Evolutionary conservation across 176 grass and related monocot species (phyloP), one percentile per base, ranked within the genome.

Genomic region (Carex littledalei): DNA sequence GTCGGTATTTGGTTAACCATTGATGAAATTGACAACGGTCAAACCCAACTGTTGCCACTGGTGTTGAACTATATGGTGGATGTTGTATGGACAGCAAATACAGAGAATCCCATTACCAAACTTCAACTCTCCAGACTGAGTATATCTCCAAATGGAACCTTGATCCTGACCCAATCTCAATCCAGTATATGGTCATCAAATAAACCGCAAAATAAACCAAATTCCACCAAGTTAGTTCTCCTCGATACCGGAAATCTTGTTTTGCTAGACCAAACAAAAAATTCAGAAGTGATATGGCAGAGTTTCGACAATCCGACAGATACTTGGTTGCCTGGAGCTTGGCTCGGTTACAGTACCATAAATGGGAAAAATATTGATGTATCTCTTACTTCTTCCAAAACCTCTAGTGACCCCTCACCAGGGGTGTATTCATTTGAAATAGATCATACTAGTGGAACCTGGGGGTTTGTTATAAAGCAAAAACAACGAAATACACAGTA

Each of bases 231-330:
- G 17, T 54, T 86, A 10, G 52, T 81, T 53, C 71, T 84, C 14
- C 80, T 81, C 34, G 80, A 90, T 45, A 80, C 32, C 26, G 80
- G 85, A 37, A 90, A 90, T 71, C 86, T 90, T 70, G 85, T 87
- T 12, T 66, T 90, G 56, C 50, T 59, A 52, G 84, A 82, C 31
- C 45, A 0, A 1, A 21, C 5, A 20, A 80, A 84, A 68, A 20
- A 58, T 16, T 74, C 43, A 26, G 26, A 63, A 39, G 75, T 82
- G 6, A 17, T 41, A 34, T 88, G 88, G 89, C 86, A 91, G 61
- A 91, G 89, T 82, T 88, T 91, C 54, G 52, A 91, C 82, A 16
- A 88, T 67, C 89, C 86, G 9, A 77, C 83, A 2, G 83, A 88
- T 32, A 56, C 62, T 8, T 18, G 87, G 84, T 79, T 91, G 6